Evolutionary conservation across 2,329 filamentous ascomycete species (phyloP).

Genomic region (Cladosporium cucumerinum): DNA sequence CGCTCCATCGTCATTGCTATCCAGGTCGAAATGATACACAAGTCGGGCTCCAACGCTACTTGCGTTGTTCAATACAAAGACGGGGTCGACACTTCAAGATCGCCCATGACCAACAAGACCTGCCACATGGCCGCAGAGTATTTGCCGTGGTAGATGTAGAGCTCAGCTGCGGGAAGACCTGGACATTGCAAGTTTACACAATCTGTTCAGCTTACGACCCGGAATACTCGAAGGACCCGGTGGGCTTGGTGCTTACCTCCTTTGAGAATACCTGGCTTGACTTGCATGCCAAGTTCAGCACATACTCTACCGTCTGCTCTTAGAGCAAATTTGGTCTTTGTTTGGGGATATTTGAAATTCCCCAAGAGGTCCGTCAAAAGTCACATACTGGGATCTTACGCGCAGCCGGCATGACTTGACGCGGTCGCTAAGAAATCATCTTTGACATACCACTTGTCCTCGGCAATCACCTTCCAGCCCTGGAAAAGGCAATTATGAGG

Average conservation of each 20-base stretch:
- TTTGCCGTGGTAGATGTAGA: not conserved
- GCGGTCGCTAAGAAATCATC: not conserved
- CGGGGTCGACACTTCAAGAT: not conserved
- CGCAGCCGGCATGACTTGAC: not conserved
- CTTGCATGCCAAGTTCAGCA: not conserved
- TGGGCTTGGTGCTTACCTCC: too few species aligned
- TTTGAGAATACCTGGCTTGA: too few species aligned
- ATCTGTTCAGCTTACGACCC: not conserved
- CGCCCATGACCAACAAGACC: not conserved
- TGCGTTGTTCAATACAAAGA: not conserved
- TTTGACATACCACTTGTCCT: not conserved
- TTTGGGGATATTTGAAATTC: too few species aligned
- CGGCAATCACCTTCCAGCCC: not conserved
- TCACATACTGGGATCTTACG: not conserved
- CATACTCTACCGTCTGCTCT: not conserved
- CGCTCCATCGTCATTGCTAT: not conserved
- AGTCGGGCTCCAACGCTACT: not conserved
- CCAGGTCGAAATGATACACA: not conserved
- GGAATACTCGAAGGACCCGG: not conserved
- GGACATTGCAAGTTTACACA: not conserved
- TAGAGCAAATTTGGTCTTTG: too few species aligned
- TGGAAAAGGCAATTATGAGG: too few species aligned
- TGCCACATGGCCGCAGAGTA: not conserved
- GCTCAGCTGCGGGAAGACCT: not conserved
- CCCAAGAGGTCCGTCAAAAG: not conserved